Conservation (phyloP, 129 eudicot genomes). For the Glebionis coronaria region DNA sequence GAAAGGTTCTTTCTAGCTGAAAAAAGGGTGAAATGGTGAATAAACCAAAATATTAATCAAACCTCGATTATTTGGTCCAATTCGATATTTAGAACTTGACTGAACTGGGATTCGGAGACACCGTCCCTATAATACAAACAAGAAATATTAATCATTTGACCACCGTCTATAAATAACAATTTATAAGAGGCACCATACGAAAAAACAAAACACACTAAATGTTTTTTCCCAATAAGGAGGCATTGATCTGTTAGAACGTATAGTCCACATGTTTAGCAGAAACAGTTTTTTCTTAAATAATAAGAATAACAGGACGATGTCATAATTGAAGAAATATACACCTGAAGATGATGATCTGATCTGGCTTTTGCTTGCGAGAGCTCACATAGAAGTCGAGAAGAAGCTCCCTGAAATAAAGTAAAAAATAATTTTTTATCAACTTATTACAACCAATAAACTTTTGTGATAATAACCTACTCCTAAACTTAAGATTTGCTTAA, state of each 20-base stretch:
- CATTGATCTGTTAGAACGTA: too few relatives aligned
- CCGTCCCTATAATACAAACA: slow-evolving; percentile 53
- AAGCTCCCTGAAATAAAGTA: slow-evolving; percentile 50
- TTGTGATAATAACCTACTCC: too few relatives aligned
- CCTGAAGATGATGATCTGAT: slow-evolving; percentile 83
- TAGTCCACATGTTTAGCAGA: not conserved
- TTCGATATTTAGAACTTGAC: slow-evolving; percentile 71
- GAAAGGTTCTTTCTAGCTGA: not conserved
- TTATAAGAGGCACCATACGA: too few relatives aligned
- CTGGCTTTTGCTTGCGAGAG: slow-evolving; percentile 74
- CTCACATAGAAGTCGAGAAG: slow-evolving; percentile 61
- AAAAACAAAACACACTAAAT: too few relatives aligned
- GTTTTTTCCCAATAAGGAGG: too few relatives aligned
- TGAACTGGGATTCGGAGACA: slow-evolving; percentile 81
- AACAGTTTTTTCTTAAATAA: too few relatives aligned
- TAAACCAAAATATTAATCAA: slow-evolving; percentile 12
- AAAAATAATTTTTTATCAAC: too few relatives aligned
- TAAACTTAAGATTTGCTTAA: too few relatives aligned
- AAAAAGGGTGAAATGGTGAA: not conserved
- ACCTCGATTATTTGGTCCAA: slow-evolving; percentile 75
- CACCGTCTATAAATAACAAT: too few relatives aligned
- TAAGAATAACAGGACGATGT: not conserved
- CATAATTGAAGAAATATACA: slow-evolving; percentile 11
- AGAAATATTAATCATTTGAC: not conserved
- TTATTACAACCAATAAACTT: too few relatives aligned